These are phyloP conservation scores for Ceratocystis harringtonii DNA, from an alignment of 2,329 filamentous ascomycete genomes.

Conservation along the genomic window DNA sequence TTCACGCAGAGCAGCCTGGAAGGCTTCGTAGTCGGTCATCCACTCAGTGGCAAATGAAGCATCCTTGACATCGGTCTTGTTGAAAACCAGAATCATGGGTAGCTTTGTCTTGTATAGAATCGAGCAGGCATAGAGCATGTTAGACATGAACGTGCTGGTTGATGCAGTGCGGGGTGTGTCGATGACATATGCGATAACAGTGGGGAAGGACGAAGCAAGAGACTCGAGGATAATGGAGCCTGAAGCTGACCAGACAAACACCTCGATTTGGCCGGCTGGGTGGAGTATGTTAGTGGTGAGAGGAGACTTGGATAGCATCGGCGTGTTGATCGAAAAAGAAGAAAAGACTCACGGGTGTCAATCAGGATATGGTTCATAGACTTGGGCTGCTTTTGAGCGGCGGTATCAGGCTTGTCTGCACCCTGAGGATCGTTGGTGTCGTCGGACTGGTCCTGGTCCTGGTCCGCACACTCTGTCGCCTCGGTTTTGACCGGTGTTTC, in stretches of 20 bases:
- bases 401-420: conserved; percentile 51
- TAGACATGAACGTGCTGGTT: conserved; percentile 97
- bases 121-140: conserved; percentile 98
- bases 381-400: conserved; percentile 42
- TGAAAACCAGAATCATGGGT: conserved; percentile 97
- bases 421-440: conserved; percentile 85
- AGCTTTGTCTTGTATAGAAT: conserved; percentile 98
- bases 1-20: conserved; percentile 67
- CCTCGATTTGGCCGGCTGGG: conserved; percentile 78
- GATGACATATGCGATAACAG: conserved; percentile 92
- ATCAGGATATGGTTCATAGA: conserved; percentile 73
- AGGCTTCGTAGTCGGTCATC: conserved; percentile 98
- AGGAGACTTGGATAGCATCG: background rate
- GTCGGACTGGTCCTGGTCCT: conserved; percentile 89
- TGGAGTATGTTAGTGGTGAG: background rate
- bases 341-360: conserved; percentile 50
- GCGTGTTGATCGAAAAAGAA: background rate
- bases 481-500: conserved; percentile 81
- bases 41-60: conserved; percentile 87
- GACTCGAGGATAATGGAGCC: conserved; percentile 89
- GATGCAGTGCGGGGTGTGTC: conserved; percentile 88
- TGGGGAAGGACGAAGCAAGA: conserved; percentile 85
- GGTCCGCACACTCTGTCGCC: conserved; percentile 84
- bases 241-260: conserved; percentile 95
- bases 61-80: conserved; percentile 94